phyloP scores from a whole-genome alignment of 148 eudicot genomes.

The Vaccinium darrowii region DNA sequence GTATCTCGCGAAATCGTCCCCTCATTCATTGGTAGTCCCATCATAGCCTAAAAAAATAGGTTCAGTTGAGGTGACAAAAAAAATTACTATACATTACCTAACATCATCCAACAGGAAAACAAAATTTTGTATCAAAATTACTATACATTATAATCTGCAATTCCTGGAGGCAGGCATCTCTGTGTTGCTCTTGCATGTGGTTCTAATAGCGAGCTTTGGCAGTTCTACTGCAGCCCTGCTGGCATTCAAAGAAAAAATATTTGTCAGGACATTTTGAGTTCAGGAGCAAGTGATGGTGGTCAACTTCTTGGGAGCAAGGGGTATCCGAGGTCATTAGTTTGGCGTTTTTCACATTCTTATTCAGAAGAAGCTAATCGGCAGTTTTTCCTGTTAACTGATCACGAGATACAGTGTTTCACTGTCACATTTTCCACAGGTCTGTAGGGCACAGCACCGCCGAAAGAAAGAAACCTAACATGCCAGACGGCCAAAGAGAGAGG shows the following conservation, averaged over 20 bases:
- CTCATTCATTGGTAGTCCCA: slow-evolving; percentile 49
- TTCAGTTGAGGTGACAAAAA: not conserved
- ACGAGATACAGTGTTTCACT: slow-evolving; percentile 75
- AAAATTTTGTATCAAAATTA: not conserved
- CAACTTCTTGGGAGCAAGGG: slow-evolving; percentile 49
- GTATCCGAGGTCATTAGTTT: slow-evolving; percentile 79
- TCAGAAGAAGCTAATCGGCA: slow-evolving; percentile 42
- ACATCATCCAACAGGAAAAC: not conserved
- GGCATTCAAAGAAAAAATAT: slow-evolving; percentile 48
- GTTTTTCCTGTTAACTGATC: slow-evolving; percentile 77
- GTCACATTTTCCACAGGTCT: slow-evolving; percentile 75
- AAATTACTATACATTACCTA: not conserved
- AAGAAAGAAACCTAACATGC: slow-evolving; percentile 61
- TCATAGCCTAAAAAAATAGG: slow-evolving; percentile 44
- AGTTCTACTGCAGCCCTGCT: slow-evolving; percentile 62
- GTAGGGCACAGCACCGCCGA: slow-evolving; percentile 67
- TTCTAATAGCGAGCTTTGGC: slow-evolving; percentile 78
- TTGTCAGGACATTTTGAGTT: slow-evolving; percentile 28
- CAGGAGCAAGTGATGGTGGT: slow-evolving; percentile 31
- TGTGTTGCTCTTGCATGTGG: slow-evolving; percentile 83
- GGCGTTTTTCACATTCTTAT: slow-evolving; percentile 51
- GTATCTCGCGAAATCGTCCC: slow-evolving; percentile 55
- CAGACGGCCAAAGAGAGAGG: slow-evolving; percentile 7
- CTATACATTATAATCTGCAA: too few species aligned
- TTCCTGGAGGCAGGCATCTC: slow-evolving; percentile 40